phyloP scores from a whole-genome alignment of 352 stramenopile genomes.

The Stramenopiles sp. region DNA sequence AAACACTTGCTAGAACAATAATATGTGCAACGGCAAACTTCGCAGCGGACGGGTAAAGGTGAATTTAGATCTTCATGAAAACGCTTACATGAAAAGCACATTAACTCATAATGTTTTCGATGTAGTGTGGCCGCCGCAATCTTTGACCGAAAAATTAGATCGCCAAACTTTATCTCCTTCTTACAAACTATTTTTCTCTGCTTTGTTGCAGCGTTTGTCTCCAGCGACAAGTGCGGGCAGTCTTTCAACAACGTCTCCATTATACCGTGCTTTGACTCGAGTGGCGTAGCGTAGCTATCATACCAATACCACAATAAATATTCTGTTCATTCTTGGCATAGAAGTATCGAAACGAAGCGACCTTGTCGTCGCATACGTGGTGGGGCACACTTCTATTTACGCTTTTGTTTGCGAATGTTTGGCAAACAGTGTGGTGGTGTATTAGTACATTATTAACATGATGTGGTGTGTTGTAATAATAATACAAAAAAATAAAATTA shows the following conservation, averaged over 20 bases:
- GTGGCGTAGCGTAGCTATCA: no score
- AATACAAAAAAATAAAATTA: no score
- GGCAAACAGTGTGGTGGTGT: no score
- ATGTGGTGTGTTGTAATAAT: no score
- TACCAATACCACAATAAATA: no score
- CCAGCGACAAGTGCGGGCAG: neutral
- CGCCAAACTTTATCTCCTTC: neutral
- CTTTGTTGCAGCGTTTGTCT: neutral
- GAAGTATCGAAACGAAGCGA: no score
- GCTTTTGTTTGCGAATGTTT: no score
- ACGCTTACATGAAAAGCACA: neutral
- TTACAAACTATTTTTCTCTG: neutral
- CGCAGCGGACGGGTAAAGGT: neutral
- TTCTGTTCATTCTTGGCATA: no score
- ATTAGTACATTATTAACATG: no score
- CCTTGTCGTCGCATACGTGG: no score
- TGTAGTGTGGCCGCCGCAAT: neutral
- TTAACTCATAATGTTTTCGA: slow-evolving; percentile 1
- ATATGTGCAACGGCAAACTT: neutral
- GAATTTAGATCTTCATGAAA: neutral
- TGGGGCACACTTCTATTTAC: no score
- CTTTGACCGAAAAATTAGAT: neutral
- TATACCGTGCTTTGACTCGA: no score
- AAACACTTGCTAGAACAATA: neutral
- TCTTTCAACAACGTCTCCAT: neutral